Evolutionary conservation across 768 basidiomycete genomes (phyloP).

Genomic region (Russula emetica): DNA sequence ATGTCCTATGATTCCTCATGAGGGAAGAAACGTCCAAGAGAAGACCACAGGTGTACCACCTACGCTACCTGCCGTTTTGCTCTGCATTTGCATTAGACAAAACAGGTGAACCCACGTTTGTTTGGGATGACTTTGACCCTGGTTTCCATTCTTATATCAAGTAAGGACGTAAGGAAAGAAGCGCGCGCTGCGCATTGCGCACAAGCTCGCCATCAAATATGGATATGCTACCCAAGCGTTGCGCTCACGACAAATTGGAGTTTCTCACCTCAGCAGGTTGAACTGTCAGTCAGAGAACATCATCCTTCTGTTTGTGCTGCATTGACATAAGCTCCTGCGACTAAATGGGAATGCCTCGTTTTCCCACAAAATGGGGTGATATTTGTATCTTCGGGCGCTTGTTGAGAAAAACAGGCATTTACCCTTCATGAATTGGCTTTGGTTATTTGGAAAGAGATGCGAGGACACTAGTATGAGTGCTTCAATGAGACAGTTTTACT

Average conservation of each 20-base stretch:
- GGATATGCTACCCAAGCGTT: background rate
- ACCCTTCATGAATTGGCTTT: background rate
- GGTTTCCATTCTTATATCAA: background rate
- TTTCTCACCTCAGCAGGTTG: conserved; percentile 3
- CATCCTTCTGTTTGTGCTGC: conserved; percentile 4
- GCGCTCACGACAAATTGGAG: conserved; percentile 2
- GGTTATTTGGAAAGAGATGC: background rate
- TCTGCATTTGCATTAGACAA: background rate
- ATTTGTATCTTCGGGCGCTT: conserved; percentile 10
- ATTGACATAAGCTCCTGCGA: conserved; percentile 7
- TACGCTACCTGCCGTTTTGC: background rate
- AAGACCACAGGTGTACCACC: background rate
- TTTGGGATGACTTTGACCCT: background rate
- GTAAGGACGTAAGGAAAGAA: background rate
- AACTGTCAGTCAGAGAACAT: conserved; percentile 2
- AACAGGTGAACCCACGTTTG: background rate
- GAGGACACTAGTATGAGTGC: background rate
- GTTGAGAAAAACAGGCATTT: background rate
- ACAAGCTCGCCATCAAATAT: background rate
- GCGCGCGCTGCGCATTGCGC: background rate
- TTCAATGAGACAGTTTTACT: conserved; percentile 1
- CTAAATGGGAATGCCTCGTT: conserved; percentile 1
- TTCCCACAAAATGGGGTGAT: conserved; percentile 5
- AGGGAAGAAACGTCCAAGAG: background rate
- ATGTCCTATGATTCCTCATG: background rate